Percentiles rank a stretch among this genome's conserved stretches.
Evolutionary conservation across 148 eudicot species (phyloP).

Genomic region (Camellia sinensis): DNA sequence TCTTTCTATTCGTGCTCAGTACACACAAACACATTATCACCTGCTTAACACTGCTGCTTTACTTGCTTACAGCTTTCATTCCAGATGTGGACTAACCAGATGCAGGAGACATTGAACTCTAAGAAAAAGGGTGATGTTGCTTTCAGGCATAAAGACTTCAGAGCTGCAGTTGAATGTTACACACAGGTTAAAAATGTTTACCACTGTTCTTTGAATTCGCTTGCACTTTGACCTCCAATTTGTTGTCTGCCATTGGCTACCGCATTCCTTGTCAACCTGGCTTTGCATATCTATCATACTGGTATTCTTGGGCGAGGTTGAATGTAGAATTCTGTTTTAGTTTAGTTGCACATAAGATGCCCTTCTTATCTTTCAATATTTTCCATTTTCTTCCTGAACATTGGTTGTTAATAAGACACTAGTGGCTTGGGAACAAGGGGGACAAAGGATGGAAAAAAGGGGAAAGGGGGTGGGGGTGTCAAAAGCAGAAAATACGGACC

Average conservation of each 20-base stretch:
- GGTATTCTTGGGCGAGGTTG: neutral
- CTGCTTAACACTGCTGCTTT: slow-evolving; percentile 1
- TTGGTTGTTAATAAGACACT: neutral
- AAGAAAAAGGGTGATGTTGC: slow-evolving; percentile 94
- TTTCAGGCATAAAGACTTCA: slow-evolving; percentile 78
- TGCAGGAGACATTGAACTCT: slow-evolving; percentile 88
- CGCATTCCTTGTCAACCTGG: neutral
- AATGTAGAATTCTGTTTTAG: neutral
- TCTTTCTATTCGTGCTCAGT: too few species aligned
- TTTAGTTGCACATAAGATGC: neutral
- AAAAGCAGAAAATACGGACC: neutral
- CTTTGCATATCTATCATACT: neutral
- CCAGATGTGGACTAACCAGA: slow-evolving; percentile 98
- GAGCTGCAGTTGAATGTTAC: slow-evolving; percentile 69
- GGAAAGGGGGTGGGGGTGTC: neutral
- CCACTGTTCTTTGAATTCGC: neutral
- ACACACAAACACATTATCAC: neutral
- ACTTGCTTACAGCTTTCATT: slow-evolving; percentile 74
- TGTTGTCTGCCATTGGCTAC: neutral
- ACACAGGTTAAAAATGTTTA: slow-evolving; percentile 50
- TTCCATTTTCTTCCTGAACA: neutral
- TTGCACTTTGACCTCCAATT: neutral
- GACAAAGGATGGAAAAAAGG: too few species aligned
- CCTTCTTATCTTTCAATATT: neutral
- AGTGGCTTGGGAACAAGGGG: too few species aligned